These are phyloP conservation scores for Canariomyces notabilis DNA, from an alignment of 2,329 filamentous ascomycete species.

Conservation along the genomic window DNA sequence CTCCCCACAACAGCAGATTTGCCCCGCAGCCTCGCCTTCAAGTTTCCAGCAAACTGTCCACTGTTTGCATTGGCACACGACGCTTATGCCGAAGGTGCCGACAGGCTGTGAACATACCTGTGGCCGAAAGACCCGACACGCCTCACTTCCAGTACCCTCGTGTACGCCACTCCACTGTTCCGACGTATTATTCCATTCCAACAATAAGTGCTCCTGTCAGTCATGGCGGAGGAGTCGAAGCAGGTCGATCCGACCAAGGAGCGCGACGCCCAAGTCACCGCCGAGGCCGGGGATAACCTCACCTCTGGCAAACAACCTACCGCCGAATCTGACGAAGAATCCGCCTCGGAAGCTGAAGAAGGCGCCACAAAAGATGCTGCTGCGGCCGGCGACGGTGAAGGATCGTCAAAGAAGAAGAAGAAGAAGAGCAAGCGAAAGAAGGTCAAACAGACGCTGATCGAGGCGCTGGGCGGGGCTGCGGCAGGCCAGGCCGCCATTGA, in stretches of 20 bases:
- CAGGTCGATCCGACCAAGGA: conserved; percentile 50
- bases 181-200: too few species aligned
- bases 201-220: background rate
- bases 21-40: background rate
- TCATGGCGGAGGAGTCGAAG: conserved; percentile 57
- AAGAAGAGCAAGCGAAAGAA: conserved; percentile 63
- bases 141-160: background rate
- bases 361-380: conserved; percentile 33
- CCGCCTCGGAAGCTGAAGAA: conserved; percentile 37
- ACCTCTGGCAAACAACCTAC: conserved; percentile 43
- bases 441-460: conserved; percentile 43
- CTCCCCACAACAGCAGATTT: too few species aligned
- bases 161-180: background rate
- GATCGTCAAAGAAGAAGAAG: conserved; percentile 53
- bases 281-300: conserved; percentile 30
- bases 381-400: conserved; percentile 23
- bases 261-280: conserved; percentile 36
- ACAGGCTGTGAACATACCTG: too few species aligned
- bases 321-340: conserved; percentile 45
- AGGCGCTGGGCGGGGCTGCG: conserved; percentile 28
- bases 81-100: too few species aligned
- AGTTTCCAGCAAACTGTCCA: background rate
- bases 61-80: too few species aligned
- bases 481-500: conserved; percentile 32
- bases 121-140: background rate